Base-by-base conservation (phyloP, 2,329 filamentous ascomycete species). In the Akanthomyces uredinophilus region DNA sequence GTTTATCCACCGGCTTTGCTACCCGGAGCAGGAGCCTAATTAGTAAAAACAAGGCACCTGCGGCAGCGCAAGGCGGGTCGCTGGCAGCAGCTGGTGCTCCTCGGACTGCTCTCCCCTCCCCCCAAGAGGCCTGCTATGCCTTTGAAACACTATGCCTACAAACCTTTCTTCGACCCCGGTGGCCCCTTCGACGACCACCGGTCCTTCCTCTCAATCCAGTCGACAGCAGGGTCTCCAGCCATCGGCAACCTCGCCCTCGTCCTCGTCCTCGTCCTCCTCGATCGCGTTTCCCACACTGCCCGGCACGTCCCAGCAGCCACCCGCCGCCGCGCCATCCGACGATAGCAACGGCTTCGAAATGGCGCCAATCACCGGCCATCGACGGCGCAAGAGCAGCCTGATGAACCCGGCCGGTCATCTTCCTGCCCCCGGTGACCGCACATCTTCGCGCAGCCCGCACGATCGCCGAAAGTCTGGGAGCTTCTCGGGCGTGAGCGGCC, bases 341-440 rank as follows among this genome's bases (percentile, higher is more conserved):
- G 39, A 52, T 27, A 14, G 11, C 57, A 13, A 44, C 53, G 77
- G 79, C 64, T 82, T 85, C 67, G 83, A 86, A 75, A 85, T 85
- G 81, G 82, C 80, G 65, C 73, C 81, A 43, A 77, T 85, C 65
- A 68, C 71, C n/a, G 78, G 81, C 67, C 82, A 84, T 68, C 79
- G 82, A 47, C 79, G 83, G 63, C 81, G 83, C 51, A 78, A 81
- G 63, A 85, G 82, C 74, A 84, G 82, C 65, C 72, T 84, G 27
- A 80, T 80, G 68, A 78, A 76, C 65, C 74, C 77, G 24, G 70
- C 68, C 62, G 68, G 52, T 64, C 71, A 55, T 59, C 69, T 60
- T 59, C 70, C 61, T 63, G 70, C 54, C 64, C 68, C 69, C 20
- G 56, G 57, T 70, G 64, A 63, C 70, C 66, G 61, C 69, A 70